Conservation (phyloP, 495 filamentous ascomycete species). For the Eremomyces bilateralis region DNA sequence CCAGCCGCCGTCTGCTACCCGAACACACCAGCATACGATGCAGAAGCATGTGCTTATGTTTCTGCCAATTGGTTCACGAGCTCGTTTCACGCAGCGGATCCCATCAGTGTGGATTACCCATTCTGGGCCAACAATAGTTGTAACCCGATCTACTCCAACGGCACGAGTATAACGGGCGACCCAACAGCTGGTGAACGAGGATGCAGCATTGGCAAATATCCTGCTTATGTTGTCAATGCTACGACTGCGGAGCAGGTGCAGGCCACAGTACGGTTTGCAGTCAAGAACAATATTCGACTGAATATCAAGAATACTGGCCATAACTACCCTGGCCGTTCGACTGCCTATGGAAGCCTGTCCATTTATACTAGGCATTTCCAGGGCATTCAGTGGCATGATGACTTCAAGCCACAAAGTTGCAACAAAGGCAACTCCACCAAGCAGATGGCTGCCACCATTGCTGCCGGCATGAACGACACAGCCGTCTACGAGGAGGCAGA, state of each 20-base stretch:
- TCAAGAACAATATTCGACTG: conserved; percentile 33
- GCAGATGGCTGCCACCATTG: conserved; percentile 8
- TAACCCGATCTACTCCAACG: conserved; percentile 10
- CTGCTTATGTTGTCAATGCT: conserved; percentile 36
- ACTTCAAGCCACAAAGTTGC: neutral
- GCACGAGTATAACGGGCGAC: conserved; percentile 10
- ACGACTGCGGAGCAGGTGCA: conserved; percentile 32
- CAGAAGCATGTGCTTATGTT: conserved; percentile 4
- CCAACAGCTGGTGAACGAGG: conserved; percentile 6
- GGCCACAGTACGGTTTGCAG: conserved; percentile 38
- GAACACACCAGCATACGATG: conserved; percentile 6
- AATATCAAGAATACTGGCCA: conserved; percentile 54
- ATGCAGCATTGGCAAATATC: conserved; percentile 36
- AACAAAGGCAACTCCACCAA: conserved; percentile 1
- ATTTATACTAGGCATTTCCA: neutral
- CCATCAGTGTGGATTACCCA: conserved; percentile 10
- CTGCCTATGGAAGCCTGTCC: conserved; percentile 7
- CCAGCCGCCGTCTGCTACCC: conserved; percentile 10
- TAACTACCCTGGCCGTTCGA: conserved; percentile 4
- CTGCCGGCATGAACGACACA: conserved; percentile 7
- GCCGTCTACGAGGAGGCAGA: conserved; percentile 5
- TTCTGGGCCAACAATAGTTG: conserved; percentile 11
- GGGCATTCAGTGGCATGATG: neutral
- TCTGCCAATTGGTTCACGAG: conserved; percentile 10
- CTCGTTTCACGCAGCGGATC: conserved; percentile 8